These are phyloP conservation scores for Eucalyptus pauciflora DNA, from an alignment of 345 rosid species.

Conservation along the genomic window DNA sequence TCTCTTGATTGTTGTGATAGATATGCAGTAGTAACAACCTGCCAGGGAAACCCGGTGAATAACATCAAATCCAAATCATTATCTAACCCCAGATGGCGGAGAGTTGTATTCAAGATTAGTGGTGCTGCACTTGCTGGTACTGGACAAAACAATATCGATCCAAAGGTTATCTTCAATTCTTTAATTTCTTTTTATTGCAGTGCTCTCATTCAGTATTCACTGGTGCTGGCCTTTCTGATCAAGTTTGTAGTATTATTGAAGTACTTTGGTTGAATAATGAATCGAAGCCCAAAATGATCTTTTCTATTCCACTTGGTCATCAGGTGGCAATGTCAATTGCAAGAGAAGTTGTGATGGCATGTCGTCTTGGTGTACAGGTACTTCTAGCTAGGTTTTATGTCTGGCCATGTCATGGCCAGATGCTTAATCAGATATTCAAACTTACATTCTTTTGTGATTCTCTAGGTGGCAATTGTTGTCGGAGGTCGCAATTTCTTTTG, in stretches of 20 bases:
- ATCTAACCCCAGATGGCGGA: constrained; percentile 66
- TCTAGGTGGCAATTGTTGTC: constrained; percentile 80
- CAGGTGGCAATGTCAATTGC: constrained; percentile 78
- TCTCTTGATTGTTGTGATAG: constrained; percentile 18
- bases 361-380: constrained; percentile 81
- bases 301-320: background rate
- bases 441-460: background rate
- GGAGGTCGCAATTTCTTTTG: constrained; percentile 86
- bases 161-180: constrained; percentile 35
- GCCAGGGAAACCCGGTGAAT: constrained; percentile 31
- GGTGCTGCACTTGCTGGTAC: constrained; percentile 75
- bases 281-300: background rate
- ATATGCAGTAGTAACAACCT: constrained; percentile 22
- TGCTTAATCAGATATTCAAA: background rate
- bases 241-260: background rate
- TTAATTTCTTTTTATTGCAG: background rate
- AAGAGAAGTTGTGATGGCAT: constrained; percentile 63
- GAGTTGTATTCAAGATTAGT: constrained; percentile 84
- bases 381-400: background rate
- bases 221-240: background rate
- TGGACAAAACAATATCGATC: constrained; percentile 66
- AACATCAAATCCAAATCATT: constrained; percentile 35
- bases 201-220: background rate
- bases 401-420: background rate
- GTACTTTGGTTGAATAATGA: background rate